Percentiles rank a stretch among this genome's conserved stretches.
These are phyloP conservation scores for Rutstroemia sp. DNA, from an alignment of 2,329 filamentous ascomycete genomes.

Conservation along the genomic window DNA sequence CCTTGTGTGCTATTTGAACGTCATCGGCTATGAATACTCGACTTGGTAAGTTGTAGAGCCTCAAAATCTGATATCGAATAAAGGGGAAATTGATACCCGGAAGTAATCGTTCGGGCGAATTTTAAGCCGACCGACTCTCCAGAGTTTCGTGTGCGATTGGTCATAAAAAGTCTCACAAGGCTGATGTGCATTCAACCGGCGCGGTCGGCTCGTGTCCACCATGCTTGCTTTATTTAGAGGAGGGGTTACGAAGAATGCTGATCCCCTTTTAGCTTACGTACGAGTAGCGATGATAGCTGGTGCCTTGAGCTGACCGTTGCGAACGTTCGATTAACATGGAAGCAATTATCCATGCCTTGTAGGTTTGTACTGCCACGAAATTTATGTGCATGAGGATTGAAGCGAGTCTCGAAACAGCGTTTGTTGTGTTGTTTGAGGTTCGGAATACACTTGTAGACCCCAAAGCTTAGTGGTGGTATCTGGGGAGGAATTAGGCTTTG, in stretches of 20 bases:
- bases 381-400: not conserved
- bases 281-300: not conserved
- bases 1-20: not conserved
- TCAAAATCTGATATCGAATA: not conserved
- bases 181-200: constrained; percentile 12
- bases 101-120: not conserved
- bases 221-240: constrained; percentile 1
- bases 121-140: not conserved
- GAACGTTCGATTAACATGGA: not conserved
- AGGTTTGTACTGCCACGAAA: not conserved
- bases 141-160: constrained; percentile 6
- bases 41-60: not conserved
- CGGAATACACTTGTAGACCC: not conserved
- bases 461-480: not conserved
- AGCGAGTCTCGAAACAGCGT: not conserved
- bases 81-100: not conserved
- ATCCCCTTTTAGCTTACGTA: not conserved
- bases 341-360: too few species aligned
- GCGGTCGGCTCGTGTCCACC: not conserved
- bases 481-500: too few species aligned
- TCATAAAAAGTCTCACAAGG: constrained; percentile 13
- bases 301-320: constrained; percentile 1
- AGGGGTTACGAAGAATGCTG: not conserved
- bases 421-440: too few species aligned
- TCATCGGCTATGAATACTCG: not conserved